Evolutionary conservation across 192 early-diverging fungal genomes (phyloP).

Genomic region (Podila minutissima): DNA sequence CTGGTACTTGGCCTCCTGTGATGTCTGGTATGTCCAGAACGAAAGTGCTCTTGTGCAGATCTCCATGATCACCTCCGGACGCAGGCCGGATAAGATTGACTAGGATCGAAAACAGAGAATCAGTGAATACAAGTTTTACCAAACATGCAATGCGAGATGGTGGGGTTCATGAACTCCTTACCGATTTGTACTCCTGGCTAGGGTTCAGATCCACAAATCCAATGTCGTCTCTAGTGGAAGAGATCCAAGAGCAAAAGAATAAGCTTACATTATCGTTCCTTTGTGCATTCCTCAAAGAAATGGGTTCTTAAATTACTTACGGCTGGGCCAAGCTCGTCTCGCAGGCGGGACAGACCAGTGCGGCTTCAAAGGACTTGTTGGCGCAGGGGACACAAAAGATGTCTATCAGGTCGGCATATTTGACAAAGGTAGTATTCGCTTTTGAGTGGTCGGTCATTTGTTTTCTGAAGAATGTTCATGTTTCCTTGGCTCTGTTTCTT

Average conservation of each 20-base stretch:
- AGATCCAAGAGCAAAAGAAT: background rate
- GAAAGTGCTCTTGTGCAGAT: constrained; percentile 70
- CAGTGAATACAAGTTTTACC: background rate
- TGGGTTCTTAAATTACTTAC: constrained; percentile 36
- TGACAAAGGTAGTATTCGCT: too few relatives aligned
- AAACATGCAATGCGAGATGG: background rate
- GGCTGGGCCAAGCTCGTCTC: constrained; percentile 58
- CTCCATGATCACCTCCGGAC: constrained; percentile 69
- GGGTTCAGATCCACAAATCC: constrained; percentile 65
- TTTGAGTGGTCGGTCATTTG: too few relatives aligned
- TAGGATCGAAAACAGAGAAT: constrained; percentile 7
- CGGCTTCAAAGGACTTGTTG: constrained; percentile 55
- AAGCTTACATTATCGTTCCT: background rate
- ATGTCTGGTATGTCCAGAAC: constrained; percentile 73
- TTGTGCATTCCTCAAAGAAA: too few relatives aligned
- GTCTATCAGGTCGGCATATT: constrained; percentile 46
- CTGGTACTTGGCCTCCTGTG: constrained; percentile 62
- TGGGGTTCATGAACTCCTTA: constrained; percentile 5
- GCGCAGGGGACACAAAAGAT: constrained; percentile 76
- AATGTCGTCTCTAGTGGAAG: constrained; percentile 58
- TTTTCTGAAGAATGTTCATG: too few relatives aligned
- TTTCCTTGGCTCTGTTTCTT: background rate
- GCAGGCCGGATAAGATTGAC: constrained; percentile 73
- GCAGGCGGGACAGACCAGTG: constrained; percentile 71
- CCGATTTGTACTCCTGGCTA: constrained; percentile 72